Conservation (phyloP, 2,329 filamentous ascomycete species). For the Calonectria hawksworthii region DNA sequence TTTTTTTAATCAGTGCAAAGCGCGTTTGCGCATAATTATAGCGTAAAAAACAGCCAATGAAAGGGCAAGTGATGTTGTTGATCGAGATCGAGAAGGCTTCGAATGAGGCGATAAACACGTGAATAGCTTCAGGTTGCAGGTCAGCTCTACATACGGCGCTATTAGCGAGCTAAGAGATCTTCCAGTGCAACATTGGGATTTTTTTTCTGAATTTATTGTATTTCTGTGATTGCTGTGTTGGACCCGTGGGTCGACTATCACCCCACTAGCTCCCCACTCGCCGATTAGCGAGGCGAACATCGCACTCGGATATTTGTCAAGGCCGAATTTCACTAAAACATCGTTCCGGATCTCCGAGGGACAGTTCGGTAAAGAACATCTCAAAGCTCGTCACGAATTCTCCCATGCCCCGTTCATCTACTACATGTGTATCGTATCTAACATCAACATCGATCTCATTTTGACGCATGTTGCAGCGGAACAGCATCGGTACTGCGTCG, state of each 20-base stretch:
- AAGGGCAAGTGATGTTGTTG: not conserved
- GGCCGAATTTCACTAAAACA: not conserved
- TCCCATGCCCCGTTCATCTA: not conserved
- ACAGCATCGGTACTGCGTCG: not conserved
- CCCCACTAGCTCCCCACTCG: not conserved
- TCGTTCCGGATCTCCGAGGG: not conserved
- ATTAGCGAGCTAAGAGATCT: not conserved
- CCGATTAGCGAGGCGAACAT: slow-evolving; percentile 3
- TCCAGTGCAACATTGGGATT: not conserved
- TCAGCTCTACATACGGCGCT: not conserved
- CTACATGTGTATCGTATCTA: not conserved
- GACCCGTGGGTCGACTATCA: not conserved
- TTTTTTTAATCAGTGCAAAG: not conserved
- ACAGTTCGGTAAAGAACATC: not conserved
- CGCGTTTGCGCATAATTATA: slow-evolving; percentile 6
- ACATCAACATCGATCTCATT: not conserved
- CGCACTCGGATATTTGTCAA: not conserved
- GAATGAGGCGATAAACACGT: not conserved
- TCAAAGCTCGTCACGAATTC: not conserved
- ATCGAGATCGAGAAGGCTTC: not conserved
- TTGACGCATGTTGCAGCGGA: not conserved
- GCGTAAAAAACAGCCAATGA: not conserved
- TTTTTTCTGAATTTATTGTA: not conserved
- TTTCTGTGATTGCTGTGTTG: not conserved
- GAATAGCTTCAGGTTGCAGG: not conserved